Evolutionary conservation across 768 basidiomycete genomes (phyloP).

Genomic region (Amanita rimosa): DNA sequence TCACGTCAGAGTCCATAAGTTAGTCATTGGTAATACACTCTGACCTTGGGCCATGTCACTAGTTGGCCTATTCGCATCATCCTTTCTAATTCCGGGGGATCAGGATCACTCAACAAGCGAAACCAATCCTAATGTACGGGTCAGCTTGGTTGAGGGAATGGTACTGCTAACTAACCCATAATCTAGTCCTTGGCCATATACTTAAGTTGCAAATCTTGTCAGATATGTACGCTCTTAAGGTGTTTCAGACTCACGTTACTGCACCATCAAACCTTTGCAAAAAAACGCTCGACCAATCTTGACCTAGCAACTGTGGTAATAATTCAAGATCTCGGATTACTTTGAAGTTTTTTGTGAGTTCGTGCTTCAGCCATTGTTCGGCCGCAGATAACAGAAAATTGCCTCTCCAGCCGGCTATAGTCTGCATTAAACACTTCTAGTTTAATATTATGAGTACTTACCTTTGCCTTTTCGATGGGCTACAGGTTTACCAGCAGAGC

Average conservation of each 20-base stretch:
- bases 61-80: constrained; percentile 83
- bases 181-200: constrained; percentile 77
- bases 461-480: constrained; percentile 92
- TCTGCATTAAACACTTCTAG: neutral
- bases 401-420: constrained; percentile 76
- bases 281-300: constrained; percentile 95
- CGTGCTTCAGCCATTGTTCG: constrained; percentile 92
- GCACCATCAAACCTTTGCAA: constrained; percentile 86
- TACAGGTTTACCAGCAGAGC: constrained; percentile 86
- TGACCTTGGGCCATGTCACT: constrained; percentile 97
- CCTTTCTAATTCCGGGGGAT: constrained; percentile 64
- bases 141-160: constrained; percentile 1
- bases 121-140: constrained; percentile 59
- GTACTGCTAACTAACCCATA: constrained; percentile 33
- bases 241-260: constrained; percentile 58
- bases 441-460: constrained; percentile 12
- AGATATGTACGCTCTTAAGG: neutral
- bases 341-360: constrained; percentile 95
- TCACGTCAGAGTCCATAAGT: neutral
- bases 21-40: neutral
- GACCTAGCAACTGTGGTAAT: constrained; percentile 84
- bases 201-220: constrained; percentile 25
- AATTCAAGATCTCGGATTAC: constrained; percentile 96
- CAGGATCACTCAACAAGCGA: constrained; percentile 74
- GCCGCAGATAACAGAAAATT: constrained; percentile 88